These are phyloP conservation scores for Telfairia occidentalis DNA, from an alignment of 331 rosid species.

Conservation along the genomic window DNA sequence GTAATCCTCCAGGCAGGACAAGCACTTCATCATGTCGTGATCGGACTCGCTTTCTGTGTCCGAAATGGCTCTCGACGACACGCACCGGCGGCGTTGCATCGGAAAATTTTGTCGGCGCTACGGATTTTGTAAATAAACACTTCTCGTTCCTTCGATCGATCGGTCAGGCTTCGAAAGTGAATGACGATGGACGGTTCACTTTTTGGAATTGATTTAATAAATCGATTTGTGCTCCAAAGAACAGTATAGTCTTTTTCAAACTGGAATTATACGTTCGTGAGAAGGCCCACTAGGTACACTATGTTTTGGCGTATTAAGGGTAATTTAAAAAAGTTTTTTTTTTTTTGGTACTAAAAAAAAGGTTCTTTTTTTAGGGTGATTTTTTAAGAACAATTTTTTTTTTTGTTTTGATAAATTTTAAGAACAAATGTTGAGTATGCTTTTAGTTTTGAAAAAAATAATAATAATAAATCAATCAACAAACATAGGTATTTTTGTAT, in stretches of 20 bases:
- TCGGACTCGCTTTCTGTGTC: slow-evolving; percentile 17
- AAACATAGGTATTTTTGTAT: too few species aligned
- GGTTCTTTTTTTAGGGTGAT: too few species aligned
- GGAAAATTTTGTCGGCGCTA: neutral
- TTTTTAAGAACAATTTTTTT: too few species aligned
- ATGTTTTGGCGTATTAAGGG: neutral
- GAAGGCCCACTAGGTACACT: neutral
- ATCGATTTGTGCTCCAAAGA: neutral
- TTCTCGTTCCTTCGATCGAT: neutral
- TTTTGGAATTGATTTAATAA: too few species aligned
- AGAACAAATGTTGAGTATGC: too few species aligned
- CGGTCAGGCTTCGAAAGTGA: neutral
- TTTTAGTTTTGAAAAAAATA: too few species aligned
- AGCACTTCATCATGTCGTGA: slow-evolving; percentile 25
- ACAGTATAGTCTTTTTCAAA: neutral
- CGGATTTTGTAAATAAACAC: neutral
- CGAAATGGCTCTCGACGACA: neutral
- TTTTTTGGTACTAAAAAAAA: too few species aligned
- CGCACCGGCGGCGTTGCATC: slow-evolving; percentile 18
- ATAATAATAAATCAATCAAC: too few species aligned
- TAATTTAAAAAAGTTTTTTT: too few species aligned
- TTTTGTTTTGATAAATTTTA: too few species aligned
- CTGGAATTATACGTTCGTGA: neutral
- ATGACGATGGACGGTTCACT: neutral
- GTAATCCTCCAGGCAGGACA: slow-evolving; percentile 51